Evolutionary conservation across 2,329 filamentous ascomycete genomes (phyloP).

Genomic region (Stemphylium beticola): DNA sequence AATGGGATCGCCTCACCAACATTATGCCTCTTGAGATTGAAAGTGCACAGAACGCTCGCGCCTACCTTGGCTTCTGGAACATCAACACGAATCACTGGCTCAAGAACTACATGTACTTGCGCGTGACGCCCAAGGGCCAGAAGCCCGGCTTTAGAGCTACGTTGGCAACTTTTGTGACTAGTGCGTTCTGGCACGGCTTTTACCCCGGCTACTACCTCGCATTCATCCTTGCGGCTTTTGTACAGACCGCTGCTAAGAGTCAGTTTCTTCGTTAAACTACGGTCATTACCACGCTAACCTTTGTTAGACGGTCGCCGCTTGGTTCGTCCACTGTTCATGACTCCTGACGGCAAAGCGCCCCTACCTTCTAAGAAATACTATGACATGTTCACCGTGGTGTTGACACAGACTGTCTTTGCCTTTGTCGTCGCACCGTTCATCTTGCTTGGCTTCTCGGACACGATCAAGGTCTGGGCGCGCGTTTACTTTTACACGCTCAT

Average conservation of each 20-base stretch:
- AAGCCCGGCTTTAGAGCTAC: constrained; percentile 96
- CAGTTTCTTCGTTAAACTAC: constrained; percentile 48
- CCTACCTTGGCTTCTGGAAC: constrained; percentile 92
- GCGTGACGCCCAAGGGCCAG: constrained; percentile 92
- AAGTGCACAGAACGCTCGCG: constrained; percentile 89
- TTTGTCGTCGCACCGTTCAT: constrained; percentile 88
- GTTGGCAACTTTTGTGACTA: constrained; percentile 90
- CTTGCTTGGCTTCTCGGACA: constrained; percentile 74
- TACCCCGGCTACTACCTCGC: constrained; percentile 94
- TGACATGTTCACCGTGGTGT: constrained; percentile 75
- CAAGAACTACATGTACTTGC: constrained; percentile 91
- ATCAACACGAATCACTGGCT: constrained; percentile 99
- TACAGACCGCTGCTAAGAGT: constrained; percentile 96
- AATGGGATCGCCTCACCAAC: constrained; percentile 90
- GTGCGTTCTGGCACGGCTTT: constrained; percentile 97
- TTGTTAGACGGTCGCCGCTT: constrained; percentile 81
- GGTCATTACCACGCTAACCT: background rate
- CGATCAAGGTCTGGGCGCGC: constrained; percentile 77
- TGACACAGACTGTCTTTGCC: constrained; percentile 81
- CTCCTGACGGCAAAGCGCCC: constrained; percentile 67
- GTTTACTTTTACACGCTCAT: constrained; percentile 88
- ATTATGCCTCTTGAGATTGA: constrained; percentile 87
- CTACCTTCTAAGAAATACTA: constrained; percentile 80
- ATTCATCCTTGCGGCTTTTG: constrained; percentile 86
- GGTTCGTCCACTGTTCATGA: constrained; percentile 90